Evolutionary conservation across 1,284 basidiomycete genomes (phyloP).

Genomic region (Golubevia pallescens): DNA sequence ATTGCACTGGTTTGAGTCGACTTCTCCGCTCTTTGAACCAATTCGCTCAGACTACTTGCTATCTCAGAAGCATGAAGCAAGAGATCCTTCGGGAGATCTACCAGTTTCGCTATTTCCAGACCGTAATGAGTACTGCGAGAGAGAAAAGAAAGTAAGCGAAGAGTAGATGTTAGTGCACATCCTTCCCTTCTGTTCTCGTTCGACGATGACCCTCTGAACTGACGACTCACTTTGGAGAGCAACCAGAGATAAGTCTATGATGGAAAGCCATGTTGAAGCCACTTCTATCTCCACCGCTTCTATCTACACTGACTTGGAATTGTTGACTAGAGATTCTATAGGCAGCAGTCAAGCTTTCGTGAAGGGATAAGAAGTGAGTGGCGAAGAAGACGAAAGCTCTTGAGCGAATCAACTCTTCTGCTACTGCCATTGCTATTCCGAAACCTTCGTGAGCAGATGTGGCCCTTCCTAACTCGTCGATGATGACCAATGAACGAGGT

Average conservation of each 20-base stretch:
- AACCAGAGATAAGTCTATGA: constrained; percentile 55
- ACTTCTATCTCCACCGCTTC: constrained; percentile 64
- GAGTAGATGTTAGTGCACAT: constrained; percentile 71
- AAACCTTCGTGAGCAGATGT: constrained; percentile 85
- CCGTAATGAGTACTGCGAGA: constrained; percentile 67
- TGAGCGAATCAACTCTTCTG: constrained; percentile 76
- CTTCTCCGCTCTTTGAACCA: constrained; percentile 71
- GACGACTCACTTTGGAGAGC: constrained; percentile 15
- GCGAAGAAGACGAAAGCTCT: constrained; percentile 87
- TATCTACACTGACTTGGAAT: constrained; percentile 55
- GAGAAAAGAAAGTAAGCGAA: constrained; percentile 11
- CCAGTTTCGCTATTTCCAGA: constrained; percentile 80
- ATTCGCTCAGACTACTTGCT: constrained; percentile 70
- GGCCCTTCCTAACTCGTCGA: constrained; percentile 69
- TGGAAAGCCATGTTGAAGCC: constrained; percentile 77
- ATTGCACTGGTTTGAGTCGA: constrained; percentile 72
- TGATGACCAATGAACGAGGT: constrained; percentile 34
- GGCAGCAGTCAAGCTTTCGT: not conserved
- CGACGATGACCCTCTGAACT: constrained; percentile 60
- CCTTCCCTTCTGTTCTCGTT: constrained; percentile 73
- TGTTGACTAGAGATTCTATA: constrained; percentile 61
- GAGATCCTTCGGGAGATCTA: constrained; percentile 77
- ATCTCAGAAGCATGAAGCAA: constrained; percentile 72
- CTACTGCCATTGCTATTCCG: constrained; percentile 89
- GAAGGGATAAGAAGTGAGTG: constrained; percentile 70